These are phyloP conservation scores for Paracoccidioides lutzii DNA, from an alignment of 2,329 filamentous ascomycete genomes.

Conservation along the genomic window DNA sequence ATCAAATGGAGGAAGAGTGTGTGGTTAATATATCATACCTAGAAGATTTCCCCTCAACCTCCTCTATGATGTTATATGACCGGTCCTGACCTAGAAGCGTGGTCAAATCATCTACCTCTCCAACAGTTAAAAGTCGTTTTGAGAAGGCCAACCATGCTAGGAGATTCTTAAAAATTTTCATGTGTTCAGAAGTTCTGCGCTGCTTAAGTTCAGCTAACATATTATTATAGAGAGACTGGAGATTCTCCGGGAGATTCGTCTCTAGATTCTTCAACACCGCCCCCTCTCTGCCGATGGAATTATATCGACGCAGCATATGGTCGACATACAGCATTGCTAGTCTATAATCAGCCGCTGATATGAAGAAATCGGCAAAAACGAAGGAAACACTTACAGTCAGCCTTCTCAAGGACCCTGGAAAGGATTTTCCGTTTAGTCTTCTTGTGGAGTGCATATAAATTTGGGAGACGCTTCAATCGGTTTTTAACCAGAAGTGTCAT, in stretches of 20 bases:
- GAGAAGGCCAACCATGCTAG: not conserved
- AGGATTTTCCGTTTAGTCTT: not conserved
- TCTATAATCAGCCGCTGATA: not conserved
- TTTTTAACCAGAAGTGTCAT: not conserved
- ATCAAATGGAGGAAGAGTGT: not conserved
- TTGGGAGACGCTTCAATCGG: not conserved
- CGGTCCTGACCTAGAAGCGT: not conserved
- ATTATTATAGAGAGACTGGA: not conserved
- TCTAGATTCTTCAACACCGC: not conserved
- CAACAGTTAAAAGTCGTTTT: not conserved
- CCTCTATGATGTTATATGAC: not conserved
- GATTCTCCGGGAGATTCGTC: not conserved
- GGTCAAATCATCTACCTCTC: not conserved
- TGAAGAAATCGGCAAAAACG: not conserved
- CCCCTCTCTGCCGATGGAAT: not conserved
- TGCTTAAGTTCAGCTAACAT: not conserved
- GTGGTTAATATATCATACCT: not conserved
- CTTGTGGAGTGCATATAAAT: not conserved
- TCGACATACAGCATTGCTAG: not conserved
- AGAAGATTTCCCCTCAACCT: not conserved
- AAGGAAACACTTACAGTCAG: not conserved
- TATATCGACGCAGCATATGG: not conserved
- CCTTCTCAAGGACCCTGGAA: not conserved
- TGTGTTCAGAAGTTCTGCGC: not conserved
- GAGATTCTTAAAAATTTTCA: not conserved